Conservation (phyloP, 805 yeast species). For the Lipomyces yamadae region DNA sequence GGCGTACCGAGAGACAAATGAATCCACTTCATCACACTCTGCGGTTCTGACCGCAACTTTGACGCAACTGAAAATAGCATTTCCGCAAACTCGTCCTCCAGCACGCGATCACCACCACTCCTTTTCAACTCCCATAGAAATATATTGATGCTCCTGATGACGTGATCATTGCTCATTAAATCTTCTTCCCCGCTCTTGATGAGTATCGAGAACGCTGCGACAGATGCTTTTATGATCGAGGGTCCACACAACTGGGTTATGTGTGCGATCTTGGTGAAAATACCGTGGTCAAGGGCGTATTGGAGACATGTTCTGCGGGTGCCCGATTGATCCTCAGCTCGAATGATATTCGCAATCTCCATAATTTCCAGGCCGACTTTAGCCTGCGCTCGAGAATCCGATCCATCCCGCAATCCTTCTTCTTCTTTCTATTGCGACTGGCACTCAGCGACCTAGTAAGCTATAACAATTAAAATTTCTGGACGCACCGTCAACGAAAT, state of each 20-base stretch:
- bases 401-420: conserved; percentile 13
- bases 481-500: conserved; percentile 22
- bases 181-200: conserved; percentile 31
- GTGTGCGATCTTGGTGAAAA: conserved; percentile 33
- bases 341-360: conserved; percentile 26
- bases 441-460: background rate
- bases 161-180: conserved; percentile 31
- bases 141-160: conserved; percentile 24
- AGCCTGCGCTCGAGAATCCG: conserved; percentile 9
- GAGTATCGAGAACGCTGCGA: conserved; percentile 29
- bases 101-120: conserved; percentile 15
- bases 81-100: conserved; percentile 35
- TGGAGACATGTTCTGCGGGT: conserved; percentile 23
- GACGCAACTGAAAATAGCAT: conserved; percentile 36
- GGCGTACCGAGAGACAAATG: background rate
- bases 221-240: conserved; percentile 20
- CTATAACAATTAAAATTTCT: background rate
- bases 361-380: conserved; percentile 22
- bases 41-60: conserved; percentile 35
- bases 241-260: conserved; percentile 22
- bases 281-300: conserved; percentile 32
- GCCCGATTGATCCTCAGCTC: conserved; percentile 23
- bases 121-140: conserved; percentile 24
- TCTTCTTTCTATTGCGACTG: conserved; percentile 24
- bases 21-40: conserved; percentile 34